Evolutionary conservation across 2,329 filamentous ascomycete genomes (phyloP), one percentile per base, ranked within the genome.

Genomic region (Cladosporium sp.): DNA sequence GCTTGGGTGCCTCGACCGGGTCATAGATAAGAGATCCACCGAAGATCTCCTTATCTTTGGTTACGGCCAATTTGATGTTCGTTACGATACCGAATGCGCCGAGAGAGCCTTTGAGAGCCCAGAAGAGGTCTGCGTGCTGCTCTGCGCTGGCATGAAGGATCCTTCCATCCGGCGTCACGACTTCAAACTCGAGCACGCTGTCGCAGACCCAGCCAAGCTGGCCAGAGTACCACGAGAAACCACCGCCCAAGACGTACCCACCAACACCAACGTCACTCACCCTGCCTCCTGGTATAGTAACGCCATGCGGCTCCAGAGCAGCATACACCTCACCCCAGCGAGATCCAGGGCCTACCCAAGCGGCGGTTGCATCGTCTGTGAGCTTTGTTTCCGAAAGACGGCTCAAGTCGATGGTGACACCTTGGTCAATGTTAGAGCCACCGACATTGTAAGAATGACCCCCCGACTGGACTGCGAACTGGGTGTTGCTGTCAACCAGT

Each of bases 201-300:
- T 62, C 77, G 47, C 71, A 72, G 16, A 70, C 74, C 66, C 74
- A 79, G 13, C 79, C 79, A 53, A 69, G 60, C 1, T 62, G 60
- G 0, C 68, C 68, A 1, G 71, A 67, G 55, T 76, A 73, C 62
- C 69, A 78, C 1, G 73, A 75, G 22, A 77, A 71, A 6, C 77
- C 77, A 19, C 61, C 61, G 7, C 73, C 73, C 0, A 76, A 67
- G 3, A 71, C 56, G 20, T 75, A 63, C 1, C 75, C 75, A 4
- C 69, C 65, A 1, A 77, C 72, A 12, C 73, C 73, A 7, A 75
- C 70, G 12, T 66, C 58, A 0, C 69, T 62, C 12, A 68, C 66
- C 11, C 76, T 67, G 1, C 74, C 73, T 0, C 75, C 75, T 0
- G 70, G 65, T 2, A 74, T 73, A 0, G 68, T 64, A 18, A 74